Evolutionary conservation across 768 basidiomycete species (phyloP).

Genomic region (Trametes sanguinea): DNA sequence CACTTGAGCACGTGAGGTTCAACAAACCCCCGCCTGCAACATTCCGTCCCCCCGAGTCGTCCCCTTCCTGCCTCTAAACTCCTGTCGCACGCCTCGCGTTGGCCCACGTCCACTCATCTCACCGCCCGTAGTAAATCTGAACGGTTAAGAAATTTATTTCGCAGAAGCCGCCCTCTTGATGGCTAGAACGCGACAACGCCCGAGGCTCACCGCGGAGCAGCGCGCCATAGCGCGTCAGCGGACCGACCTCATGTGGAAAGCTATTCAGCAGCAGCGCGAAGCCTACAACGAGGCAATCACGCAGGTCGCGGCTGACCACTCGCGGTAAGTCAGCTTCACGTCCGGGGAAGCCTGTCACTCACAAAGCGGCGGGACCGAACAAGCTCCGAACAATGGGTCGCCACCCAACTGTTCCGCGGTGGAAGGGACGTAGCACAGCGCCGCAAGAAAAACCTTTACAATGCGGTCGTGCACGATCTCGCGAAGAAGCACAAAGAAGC

Average conservation of each 20-base stretch:
- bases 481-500: not conserved
- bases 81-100: not conserved
- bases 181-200: not conserved
- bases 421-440: not conserved
- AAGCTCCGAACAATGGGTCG: not conserved
- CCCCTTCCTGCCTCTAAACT: too few relatives aligned
- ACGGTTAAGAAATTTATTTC: not conserved
- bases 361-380: not conserved
- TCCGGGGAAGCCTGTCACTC: not conserved
- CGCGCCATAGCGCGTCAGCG: not conserved
- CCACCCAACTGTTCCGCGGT: conserved; percentile 1
- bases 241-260: not conserved
- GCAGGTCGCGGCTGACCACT: not conserved
- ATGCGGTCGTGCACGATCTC: conserved; percentile 1
- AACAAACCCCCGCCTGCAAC: too few relatives aligned
- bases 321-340: not conserved
- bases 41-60: too few relatives aligned
- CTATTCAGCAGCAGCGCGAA: not conserved
- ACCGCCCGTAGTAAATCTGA: not conserved
- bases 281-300: not conserved
- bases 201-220: not conserved
- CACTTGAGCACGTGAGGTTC: too few relatives aligned
- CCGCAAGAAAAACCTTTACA: not conserved
- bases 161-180: not conserved
- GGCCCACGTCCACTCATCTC: not conserved